Base-by-base conservation (phyloP, 805 yeast species). In the Teunomyces atbi region DNA sequence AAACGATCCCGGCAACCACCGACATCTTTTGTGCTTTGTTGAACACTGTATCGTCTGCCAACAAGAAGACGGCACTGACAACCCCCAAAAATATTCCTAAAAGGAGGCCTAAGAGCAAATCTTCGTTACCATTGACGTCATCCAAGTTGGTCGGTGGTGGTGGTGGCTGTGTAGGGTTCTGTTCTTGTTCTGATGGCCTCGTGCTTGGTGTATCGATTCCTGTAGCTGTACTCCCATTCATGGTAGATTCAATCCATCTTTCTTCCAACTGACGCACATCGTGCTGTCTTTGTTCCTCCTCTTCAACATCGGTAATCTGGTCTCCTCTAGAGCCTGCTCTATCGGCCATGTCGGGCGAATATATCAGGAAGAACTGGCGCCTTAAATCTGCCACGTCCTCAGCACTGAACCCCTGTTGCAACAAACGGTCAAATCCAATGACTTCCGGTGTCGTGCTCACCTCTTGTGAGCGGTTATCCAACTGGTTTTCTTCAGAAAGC, bases 161-260 rank as follows among this genome's bases (percentile, higher is more conserved):
- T 26, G 33, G 30, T 3, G 33, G 62, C 18, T 46, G 55, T 3
- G 58, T 57, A 28, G 29, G 54, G n/a, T 43, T 45, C 23, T 28
- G 42, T 13, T 34, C 46, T 19, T 27, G 29, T 12, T 41, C 23
- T 7, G 46, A 19, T 7, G 52, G 46, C 11, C 40, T 35, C 10
- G 49, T 38, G 7, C 52, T 23, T n/a, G 38, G 42, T 19, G 42
- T 35, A 13, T 46, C 47, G 6, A 41, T 29, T 5, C 32, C 39
- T 13, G 33, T 30, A n/a, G 70, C 77, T 42, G 72, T 78, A 44
- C 74, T 75, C 45, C 76, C 76, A 46, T 76, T 76, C 4, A 79
- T 86, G 0, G 89, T 85, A 41, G 84, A 81, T 53, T 89, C 94
- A 50, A 89, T 86, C 96, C 96, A 90, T 46, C 88, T 74, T 54